Base-by-base conservation (phyloP, 352 stramenopile genomes). In the Globisporangium cystogenes region DNA sequence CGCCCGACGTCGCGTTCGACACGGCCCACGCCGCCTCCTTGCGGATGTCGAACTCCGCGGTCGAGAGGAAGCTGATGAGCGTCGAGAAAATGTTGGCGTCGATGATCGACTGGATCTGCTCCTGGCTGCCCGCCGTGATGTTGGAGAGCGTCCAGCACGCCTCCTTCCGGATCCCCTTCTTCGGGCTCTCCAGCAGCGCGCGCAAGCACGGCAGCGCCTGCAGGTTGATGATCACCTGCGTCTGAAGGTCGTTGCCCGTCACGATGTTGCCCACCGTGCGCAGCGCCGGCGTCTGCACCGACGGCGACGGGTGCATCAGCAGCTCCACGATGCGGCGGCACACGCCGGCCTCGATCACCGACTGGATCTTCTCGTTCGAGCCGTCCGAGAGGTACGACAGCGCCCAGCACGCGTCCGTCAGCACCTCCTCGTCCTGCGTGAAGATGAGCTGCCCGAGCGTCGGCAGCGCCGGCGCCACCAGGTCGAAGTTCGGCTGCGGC, bases 91-190 rank as follows among this genome's bases (percentile, higher is more conserved):
- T 98, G 53, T 98, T 95, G 42, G 89, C 92, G 48, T 99, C 93
- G 57, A 99, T 95, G 43, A 99, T 97, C 31, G 86, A 89, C 69
- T 99, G 94, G 53, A 99, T 99, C 82, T 99, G 97, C 61, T 98
- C 90, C 74, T 98, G 93, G 79, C 97, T 99, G 44, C 97, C 97
- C 6, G 97, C 97, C 26, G 96, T 99, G 70, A 99, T 99, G 76
- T 99, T 99, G 23, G 95, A 99, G 55, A 99, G 95, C 27, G 97
- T 99, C 97, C 97, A 99, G 79, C 96, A 99, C 3, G 97, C 96
- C 72, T 99, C 97, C 73, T 99, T 99, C 55, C 96, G 84, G 65
- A 99, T 99, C 5, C 94, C 93, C 73, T 99, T 99, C 82, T 99
- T 99, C 6, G 90, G 87, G 59, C 78, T 93, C 59, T 90, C 90